Conservation (phyloP, 2,329 filamentous ascomycete species). For the Aureobasidium sp. region DNA sequence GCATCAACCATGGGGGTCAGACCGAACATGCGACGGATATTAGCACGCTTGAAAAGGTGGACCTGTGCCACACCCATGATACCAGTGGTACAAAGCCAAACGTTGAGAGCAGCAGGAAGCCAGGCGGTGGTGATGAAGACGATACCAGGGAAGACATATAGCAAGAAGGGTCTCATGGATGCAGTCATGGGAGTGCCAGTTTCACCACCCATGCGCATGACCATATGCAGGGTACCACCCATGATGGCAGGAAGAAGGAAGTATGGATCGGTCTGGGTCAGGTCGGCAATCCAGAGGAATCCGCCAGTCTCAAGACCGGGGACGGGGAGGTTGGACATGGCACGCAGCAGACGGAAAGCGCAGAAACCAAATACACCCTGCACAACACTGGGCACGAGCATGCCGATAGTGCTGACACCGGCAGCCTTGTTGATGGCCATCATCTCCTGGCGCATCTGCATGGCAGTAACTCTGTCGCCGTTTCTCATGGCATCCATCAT, state of each 20-base stretch:
- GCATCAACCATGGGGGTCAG: constrained; percentile 28
- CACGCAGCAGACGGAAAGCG: constrained; percentile 67
- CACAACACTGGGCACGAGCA: constrained; percentile 48
- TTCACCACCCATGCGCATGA: constrained; percentile 41
- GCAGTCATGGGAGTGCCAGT: constrained; percentile 31
- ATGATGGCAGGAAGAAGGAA: constrained; percentile 57
- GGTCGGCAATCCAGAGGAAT: constrained; percentile 68
- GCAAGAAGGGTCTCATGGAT: constrained; percentile 32
- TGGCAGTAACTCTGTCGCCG: constrained; percentile 41
- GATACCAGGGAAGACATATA: constrained; percentile 45
- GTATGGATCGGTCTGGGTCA: constrained; percentile 68
- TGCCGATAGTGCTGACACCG: constrained; percentile 46
- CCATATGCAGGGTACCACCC: constrained; percentile 25
- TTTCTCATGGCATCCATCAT: constrained; percentile 39
- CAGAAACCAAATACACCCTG: constrained; percentile 70
- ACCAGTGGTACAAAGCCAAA: constrained; percentile 51
- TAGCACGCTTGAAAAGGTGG: constrained; percentile 29
- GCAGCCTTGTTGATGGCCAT: constrained; percentile 43
- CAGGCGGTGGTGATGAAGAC: constrained; percentile 46
- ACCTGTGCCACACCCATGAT: constrained; percentile 33
- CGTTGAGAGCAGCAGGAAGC: constrained; percentile 50
- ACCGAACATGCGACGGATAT: constrained; percentile 30
- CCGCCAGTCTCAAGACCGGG: constrained; percentile 66
- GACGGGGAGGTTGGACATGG: constrained; percentile 70
- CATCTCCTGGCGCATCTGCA: constrained; percentile 43